Conservation (phyloP, 768 basidiomycete genomes). For the Boletus patriciae region DNA sequence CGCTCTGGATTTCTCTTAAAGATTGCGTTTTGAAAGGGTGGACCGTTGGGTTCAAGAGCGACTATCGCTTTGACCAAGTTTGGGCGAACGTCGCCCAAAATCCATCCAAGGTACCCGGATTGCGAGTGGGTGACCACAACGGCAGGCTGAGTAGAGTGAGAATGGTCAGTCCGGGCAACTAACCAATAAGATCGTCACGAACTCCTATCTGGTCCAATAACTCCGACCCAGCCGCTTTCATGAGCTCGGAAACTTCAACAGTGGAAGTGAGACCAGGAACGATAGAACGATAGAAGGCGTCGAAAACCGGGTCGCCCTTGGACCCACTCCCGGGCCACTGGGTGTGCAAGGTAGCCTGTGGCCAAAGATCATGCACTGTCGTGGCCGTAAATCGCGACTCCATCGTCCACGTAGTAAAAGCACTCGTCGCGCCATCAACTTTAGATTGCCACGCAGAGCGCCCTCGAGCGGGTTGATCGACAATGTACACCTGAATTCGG, state of each 20-base stretch:
- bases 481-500: conserved; percentile 39
- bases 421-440: conserved; percentile 38
- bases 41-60: conserved; percentile 50
- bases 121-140: conserved; percentile 54
- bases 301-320: conserved; percentile 44
- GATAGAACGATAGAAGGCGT: conserved; percentile 45
- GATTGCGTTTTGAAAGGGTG: conserved; percentile 46
- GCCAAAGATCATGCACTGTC: conserved; percentile 42
- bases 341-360: conserved; percentile 45
- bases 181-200: conserved; percentile 17
- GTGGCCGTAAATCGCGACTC: conserved; percentile 48
- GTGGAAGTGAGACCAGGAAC: conserved; percentile 41
- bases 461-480: conserved; percentile 48
- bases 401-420: conserved; percentile 31
- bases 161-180: conserved; percentile 1
- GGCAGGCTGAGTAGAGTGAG: conserved; percentile 35
- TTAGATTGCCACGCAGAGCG: conserved; percentile 45
- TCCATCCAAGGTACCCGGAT: conserved; percentile 50
- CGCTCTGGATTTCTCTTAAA: conserved; percentile 40
- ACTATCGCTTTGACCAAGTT: conserved; percentile 46
- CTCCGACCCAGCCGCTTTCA: conserved; percentile 41
- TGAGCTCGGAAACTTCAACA: conserved; percentile 38
- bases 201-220: conserved; percentile 51
- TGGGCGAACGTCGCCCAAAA: conserved; percentile 48
- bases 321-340: conserved; percentile 57